A percentile compares a stretch with the other conserved stretches of the same genome.
phyloP scores from a whole-genome alignment of 1,284 basidiomycete genomes.

The Phylloboletellus chloephorus region DNA sequence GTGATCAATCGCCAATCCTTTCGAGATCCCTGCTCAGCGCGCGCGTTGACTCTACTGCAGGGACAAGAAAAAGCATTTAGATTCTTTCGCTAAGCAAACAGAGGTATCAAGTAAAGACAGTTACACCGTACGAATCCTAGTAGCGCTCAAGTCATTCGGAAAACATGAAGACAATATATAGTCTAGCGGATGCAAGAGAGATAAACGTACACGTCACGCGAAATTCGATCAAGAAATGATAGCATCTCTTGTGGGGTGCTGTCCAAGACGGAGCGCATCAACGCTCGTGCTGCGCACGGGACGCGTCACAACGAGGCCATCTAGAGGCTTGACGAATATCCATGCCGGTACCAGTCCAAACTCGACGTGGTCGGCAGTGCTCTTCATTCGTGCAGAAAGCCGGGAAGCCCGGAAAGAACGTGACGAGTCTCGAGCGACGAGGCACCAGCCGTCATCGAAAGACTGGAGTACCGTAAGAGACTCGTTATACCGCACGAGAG shows the following conservation, averaged over 20 bases:
- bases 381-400: slow-evolving; percentile 5
- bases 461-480: slow-evolving; percentile 52
- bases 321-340: slow-evolving; percentile 60
- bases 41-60: too few relatives aligned
- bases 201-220: slow-evolving; percentile 7
- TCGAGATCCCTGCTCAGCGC: too few relatives aligned
- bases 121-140: too few relatives aligned
- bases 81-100: too few relatives aligned
- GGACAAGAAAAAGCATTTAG: too few relatives aligned
- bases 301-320: slow-evolving; percentile 52
- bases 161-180: not conserved
- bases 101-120: too few relatives aligned
- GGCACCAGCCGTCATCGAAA: slow-evolving; percentile 73
- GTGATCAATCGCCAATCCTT: too few relatives aligned
- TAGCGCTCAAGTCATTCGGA: not conserved
- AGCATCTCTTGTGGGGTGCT: slow-evolving; percentile 38
- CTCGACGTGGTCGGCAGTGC: slow-evolving; percentile 23
- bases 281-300: slow-evolving; percentile 57
- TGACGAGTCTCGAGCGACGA: slow-evolving; percentile 50
- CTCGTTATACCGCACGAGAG: slow-evolving; percentile 49
- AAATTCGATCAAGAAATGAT: slow-evolving; percentile 68
- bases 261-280: slow-evolving; percentile 28
- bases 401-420: slow-evolving; percentile 33
- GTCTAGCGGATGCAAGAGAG: not conserved
- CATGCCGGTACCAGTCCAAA: slow-evolving; percentile 67